Evolutionary conservation across 371 early-diverging fungal genomes (phyloP).

Genomic region (Umbelopsis sp.): DNA sequence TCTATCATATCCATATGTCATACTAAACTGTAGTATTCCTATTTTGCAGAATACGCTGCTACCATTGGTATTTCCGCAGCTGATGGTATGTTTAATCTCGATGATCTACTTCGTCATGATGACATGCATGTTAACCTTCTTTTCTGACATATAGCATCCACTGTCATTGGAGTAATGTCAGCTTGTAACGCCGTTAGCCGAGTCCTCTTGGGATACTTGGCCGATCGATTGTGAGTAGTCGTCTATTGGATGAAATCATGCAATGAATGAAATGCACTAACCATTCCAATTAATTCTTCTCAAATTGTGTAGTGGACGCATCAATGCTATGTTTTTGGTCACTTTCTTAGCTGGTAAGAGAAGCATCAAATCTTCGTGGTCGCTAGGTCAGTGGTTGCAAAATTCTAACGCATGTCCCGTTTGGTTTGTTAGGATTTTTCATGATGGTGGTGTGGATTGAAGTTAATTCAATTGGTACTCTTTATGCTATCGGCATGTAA

Average conservation of each 20-base stretch:
- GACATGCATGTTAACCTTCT: not conserved
- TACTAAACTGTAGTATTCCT: not conserved
- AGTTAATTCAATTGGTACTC: not conserved
- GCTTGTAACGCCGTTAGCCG: conserved; percentile 22
- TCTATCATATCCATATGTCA: not conserved
- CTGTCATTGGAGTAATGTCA: conserved; percentile 19
- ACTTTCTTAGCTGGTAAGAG: conserved; percentile 23
- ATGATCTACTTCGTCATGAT: not conserved
- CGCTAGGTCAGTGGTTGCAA: too few species aligned
- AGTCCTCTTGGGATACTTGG: not conserved
- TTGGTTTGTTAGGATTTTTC: not conserved
- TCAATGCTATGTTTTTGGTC: conserved; percentile 36
- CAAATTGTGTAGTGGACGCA: not conserved
- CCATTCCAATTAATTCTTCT: not conserved
- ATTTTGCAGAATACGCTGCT: not conserved
- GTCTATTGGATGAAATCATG: not conserved
- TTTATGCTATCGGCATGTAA: not conserved
- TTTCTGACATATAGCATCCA: not conserved
- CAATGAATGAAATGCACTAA: not conserved
- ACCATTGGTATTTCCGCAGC: not conserved
- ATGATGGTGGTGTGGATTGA: not conserved
- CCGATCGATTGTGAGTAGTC: conserved; percentile 1
- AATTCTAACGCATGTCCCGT: not conserved
- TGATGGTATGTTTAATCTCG: not conserved
- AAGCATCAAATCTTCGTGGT: not conserved